These are phyloP conservation scores for Xylaria longipes DNA, from an alignment of 495 filamentous ascomycete species.

Conservation along the genomic window DNA sequence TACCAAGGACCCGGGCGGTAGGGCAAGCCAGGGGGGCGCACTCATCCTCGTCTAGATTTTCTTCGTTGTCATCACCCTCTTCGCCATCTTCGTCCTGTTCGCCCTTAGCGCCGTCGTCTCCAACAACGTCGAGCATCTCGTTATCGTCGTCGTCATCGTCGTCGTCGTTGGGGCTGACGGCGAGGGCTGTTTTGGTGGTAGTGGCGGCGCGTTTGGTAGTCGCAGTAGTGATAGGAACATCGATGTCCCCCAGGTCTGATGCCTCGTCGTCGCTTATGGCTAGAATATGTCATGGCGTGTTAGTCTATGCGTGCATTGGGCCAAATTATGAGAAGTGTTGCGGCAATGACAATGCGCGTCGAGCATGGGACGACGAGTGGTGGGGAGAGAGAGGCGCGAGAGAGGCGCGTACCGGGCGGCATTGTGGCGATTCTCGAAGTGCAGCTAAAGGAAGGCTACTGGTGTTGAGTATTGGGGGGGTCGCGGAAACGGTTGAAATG, in stretches of 20 bases:
- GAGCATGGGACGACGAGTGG: neutral
- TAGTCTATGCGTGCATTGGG: constrained; percentile 7
- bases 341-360: neutral
- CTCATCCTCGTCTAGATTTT: constrained; percentile 52
- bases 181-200: constrained; percentile 31
- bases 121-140: constrained; percentile 25
- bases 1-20: neutral
- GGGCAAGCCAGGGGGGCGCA: constrained; percentile 31
- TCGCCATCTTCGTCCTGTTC: constrained; percentile 48
- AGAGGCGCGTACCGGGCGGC: constrained; percentile 37
- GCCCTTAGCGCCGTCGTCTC: constrained; percentile 31
- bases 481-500: neutral
- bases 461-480: neutral
- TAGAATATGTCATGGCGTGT: constrained; percentile 10
- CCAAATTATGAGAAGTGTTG: neutral
- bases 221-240: constrained; percentile 26
- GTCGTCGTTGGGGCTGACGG: neutral
- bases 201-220: constrained; percentile 19
- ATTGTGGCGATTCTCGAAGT: constrained; percentile 21
- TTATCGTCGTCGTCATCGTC: constrained; percentile 34
- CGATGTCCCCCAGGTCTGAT: constrained; percentile 39
- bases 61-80: constrained; percentile 43
- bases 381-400: constrained; percentile 5
- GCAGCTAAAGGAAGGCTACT: neutral
- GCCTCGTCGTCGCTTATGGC: constrained; percentile 51